Evolutionary conservation across 306 rosid genomes (phyloP), one percentile per base, ranked within the genome.

Genomic region (Castanopsis chinensis): DNA sequence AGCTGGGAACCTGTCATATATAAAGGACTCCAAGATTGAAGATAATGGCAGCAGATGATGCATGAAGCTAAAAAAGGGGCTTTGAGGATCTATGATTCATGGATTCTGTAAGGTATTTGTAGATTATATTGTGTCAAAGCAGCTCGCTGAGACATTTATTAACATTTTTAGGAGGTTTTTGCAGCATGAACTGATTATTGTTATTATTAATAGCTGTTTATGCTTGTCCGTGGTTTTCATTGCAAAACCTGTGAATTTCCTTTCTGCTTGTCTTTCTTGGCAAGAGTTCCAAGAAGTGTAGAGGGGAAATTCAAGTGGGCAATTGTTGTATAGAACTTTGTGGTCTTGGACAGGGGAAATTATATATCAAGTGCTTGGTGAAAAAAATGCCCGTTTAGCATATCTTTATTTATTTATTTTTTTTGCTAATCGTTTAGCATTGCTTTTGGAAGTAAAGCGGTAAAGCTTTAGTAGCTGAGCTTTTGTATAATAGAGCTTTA

Each of bases 101-200:
- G 69, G 21, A 51, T 77, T 20, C 15, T 70, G 32, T 78, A 71
- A 10, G 69, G 80, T 57, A 8, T 77, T 74, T 92, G 98, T 94
- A 87, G 75, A 81, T 87, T 80, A 76, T 63, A 55, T 45, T 80
- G 76, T 80, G 97, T 85, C 85, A 74, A 91, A 91, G 97, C 97
- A 88, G 81, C 94, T 94, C 91, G 97, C 95, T 90, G 92, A 87
- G 99, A 83, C 99, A 70, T 83, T 55, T 68, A 53, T 80, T 80
- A 45, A 35, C 49, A 75, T 56, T 84, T 78, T 65, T 81, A 71
- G 56, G 84, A 72, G 54, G 72, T 79, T 79, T 71, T 73, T 78
- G 82, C 77, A 68, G 33, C 71, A 58, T 60, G 85, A 82, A 23
- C 77, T 68, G 57, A 64, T 71, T 43, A 41, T 84, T 83, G 51